phyloP scores from a whole-genome alignment of 2,329 filamentous ascomycete species.

The Fusarium sp. region DNA sequence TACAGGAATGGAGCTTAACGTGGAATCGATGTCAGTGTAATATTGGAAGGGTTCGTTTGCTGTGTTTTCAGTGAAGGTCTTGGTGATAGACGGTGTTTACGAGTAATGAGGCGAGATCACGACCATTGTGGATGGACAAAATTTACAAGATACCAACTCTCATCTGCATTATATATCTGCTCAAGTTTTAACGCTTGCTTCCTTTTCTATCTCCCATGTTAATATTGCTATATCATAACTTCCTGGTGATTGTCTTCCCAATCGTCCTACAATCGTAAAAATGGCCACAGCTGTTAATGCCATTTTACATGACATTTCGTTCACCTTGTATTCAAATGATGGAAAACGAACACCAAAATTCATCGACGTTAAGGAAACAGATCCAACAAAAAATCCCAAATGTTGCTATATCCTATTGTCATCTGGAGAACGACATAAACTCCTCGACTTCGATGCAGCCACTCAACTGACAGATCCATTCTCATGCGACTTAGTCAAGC shows the following conservation, averaged over 20 bases:
- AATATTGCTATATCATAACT: neutral
- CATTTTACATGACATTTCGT: neutral
- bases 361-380: neutral
- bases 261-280: neutral
- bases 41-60: conserved; percentile 24
- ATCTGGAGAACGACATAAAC: neutral
- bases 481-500: conserved; percentile 30
- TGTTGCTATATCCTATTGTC: neutral
- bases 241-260: neutral
- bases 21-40: conserved; percentile 16
- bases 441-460: neutral
- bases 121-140: conserved; percentile 11
- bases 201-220: neutral
- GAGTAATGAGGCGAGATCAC: conserved; percentile 39
- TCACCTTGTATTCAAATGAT: neutral
- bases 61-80: conserved; percentile 20
- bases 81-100: conserved; percentile 35
- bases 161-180: neutral
- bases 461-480: neutral
- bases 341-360: neutral
- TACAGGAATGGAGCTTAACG: conserved; percentile 75
- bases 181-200: neutral
- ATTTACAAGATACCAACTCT: conserved; percentile 18
- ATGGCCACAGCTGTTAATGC: neutral
- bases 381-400: neutral